These are phyloP conservation scores for Chalciporus piperatus DNA, from an alignment of 768 basidiomycete genomes.

Conservation along the genomic window DNA sequence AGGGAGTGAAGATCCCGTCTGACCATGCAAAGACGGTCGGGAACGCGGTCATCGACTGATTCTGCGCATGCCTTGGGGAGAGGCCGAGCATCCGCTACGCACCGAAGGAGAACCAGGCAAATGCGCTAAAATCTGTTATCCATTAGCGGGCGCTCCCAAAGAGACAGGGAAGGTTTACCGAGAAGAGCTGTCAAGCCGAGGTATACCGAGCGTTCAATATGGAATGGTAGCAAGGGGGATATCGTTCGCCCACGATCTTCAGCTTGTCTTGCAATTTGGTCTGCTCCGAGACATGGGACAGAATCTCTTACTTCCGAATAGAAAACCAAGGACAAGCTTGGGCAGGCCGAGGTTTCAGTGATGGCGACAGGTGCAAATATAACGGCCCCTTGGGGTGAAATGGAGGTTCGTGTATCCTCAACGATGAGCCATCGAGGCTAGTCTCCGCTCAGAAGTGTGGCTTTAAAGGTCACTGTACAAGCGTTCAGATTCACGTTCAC, in stretches of 20 bases:
- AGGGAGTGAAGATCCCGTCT: constrained; percentile 21
- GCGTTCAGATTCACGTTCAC: too few relatives aligned
- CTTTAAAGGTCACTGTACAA: too few relatives aligned
- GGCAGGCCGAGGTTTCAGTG: too few relatives aligned
- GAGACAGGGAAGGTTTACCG: constrained; percentile 21
- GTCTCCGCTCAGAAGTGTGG: too few relatives aligned
- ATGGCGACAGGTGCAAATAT: too few relatives aligned
- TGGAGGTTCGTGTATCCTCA: too few relatives aligned
- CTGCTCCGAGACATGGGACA: not conserved
- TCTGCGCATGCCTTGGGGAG: not conserved
- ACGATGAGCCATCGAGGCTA: too few relatives aligned
- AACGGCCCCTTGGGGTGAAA: too few relatives aligned
- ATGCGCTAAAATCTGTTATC: constrained; percentile 22
- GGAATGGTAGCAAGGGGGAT: constrained; percentile 25
- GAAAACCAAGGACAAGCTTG: constrained; percentile 14
- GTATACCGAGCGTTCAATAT: constrained; percentile 30
- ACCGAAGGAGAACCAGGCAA: constrained; percentile 26
- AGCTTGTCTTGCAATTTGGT: constrained; percentile 13
- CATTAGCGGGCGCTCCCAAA: constrained; percentile 2
- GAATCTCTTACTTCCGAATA: constrained; percentile 24
- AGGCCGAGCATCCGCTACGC: constrained; percentile 7
- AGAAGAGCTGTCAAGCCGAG: constrained; percentile 31
- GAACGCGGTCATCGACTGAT: not conserved
- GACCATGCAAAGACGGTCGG: not conserved
- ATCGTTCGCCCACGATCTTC: constrained; percentile 1